Base-by-base conservation (phyloP, 441 rosid species). In the Erodium moschatum region DNA sequence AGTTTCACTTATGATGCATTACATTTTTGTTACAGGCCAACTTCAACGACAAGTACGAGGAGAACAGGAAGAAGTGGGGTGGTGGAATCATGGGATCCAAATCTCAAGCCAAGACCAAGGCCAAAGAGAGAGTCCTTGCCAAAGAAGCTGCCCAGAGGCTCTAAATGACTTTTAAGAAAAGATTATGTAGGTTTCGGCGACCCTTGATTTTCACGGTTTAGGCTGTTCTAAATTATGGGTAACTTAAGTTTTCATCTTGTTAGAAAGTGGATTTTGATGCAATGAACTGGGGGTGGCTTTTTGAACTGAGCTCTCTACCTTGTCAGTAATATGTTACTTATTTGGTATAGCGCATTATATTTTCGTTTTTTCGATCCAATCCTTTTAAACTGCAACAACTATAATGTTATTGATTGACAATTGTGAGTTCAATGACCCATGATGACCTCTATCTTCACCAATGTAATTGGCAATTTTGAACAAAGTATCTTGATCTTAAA, bases 41-140 rank as follows among this genome's bases (percentile, higher is more conserved):
- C 85, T 91, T 89, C 79, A 91, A 91, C 18, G 96, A 91, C 82
- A 89, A 91, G 82, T 91, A 74, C 6, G 92, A 91, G 0, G 97
- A 92, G 86, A 78, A 81, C 77, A 84, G 92, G 66, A 90, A 90
- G 90, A 89, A 82, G 75, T 92, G 98, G 98, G 93, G 98, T 15
- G 97, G 98, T 52, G 97, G 96, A 1, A 87, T 92, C 52, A 88
- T 92, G 96, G 96, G 96, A 15, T 87, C 95, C 61, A 92, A 89
- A 76, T 92, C 97, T 1, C 31, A 29, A 29, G 31, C 31, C 95
- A 85, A 81, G 79, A 85, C 90, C 64, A 89, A 88, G 76, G 96
- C 95, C 13, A 86, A 83, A 44, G 31, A 29, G 31, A 29, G 31
- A 29, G 3, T 29, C 31, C 31, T 29, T 29, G 31, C 31, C 31